A percentile compares a stretch with the other conserved stretches of the same genome.
Conservation (phyloP, 768 basidiomycete species). For the Suillus brevipes region DNA sequence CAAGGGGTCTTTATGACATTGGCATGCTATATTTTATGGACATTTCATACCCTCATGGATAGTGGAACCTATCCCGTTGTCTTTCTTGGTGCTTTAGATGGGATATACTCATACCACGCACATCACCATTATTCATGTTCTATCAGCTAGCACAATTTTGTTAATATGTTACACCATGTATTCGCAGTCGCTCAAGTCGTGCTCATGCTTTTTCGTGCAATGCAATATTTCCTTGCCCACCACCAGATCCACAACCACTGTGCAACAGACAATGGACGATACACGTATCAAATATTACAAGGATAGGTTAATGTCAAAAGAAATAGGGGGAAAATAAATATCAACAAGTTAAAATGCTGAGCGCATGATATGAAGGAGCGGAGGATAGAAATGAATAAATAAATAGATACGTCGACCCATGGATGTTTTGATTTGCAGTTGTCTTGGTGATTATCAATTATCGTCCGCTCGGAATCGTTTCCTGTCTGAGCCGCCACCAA, state of each 20-base stretch:
- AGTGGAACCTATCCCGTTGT: not conserved
- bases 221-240: not conserved
- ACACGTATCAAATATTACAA: conserved; percentile 25
- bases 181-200: conserved; percentile 6
- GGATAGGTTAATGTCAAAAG: conserved; percentile 23
- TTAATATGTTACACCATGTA: conserved; percentile 23
- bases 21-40: conserved; percentile 6
- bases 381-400: conserved; percentile 1
- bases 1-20: conserved; percentile 1
- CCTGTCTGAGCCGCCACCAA: conserved; percentile 43
- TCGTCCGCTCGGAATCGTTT: conserved; percentile 60
- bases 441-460: conserved; percentile 32
- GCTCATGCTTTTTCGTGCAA: not conserved
- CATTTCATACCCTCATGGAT: conserved; percentile 10
- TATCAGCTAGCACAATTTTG: conserved; percentile 10
- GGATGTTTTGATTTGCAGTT: not conserved
- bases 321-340: not conserved
- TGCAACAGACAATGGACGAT: not conserved
- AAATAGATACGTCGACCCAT: conserved; percentile 3
- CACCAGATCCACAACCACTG: not conserved
- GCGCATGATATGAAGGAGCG: not conserved
- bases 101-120: conserved; percentile 13
- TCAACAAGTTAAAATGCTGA: conserved; percentile 4
- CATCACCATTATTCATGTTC: conserved; percentile 5
- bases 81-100: conserved; percentile 21